Conservation (phyloP, 768 basidiomycete species). For the Sporobolomyces pararoseus region DNA sequence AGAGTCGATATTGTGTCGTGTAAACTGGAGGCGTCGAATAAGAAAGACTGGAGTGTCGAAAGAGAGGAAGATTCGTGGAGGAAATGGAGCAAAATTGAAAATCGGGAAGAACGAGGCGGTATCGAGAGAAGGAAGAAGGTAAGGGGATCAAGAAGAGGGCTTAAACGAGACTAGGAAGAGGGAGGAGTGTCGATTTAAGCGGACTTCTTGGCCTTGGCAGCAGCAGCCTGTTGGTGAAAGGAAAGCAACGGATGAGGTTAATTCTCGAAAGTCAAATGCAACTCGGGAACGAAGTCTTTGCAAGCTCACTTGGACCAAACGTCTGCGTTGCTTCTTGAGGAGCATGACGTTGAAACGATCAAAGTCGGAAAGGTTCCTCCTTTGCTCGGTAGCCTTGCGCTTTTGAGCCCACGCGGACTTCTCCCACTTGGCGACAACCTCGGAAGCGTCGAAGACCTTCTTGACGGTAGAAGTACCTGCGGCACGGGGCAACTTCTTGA, state of each 20-base stretch:
- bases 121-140: not conserved
- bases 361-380: constrained; percentile 81
- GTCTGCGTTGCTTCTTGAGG: constrained; percentile 76
- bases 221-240: constrained; percentile 36
- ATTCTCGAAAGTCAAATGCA: not conserved
- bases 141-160: constrained; percentile 4
- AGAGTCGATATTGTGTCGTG: no score
- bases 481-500: constrained; percentile 78
- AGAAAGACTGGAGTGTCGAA: no score
- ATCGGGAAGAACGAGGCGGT: not conserved
- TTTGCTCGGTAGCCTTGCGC: constrained; percentile 67
- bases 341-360: constrained; percentile 82
- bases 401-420: constrained; percentile 83
- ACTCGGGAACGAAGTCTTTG: not conserved
- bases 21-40: no score
- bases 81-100: not conserved
- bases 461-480: constrained; percentile 76
- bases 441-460: constrained; percentile 84
- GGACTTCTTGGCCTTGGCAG: constrained; percentile 42
- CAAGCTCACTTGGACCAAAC: constrained; percentile 32
- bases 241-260: not conserved
- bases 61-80: not conserved
- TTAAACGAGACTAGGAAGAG: constrained; percentile 3
- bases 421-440: constrained; percentile 79
- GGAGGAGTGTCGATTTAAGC: constrained; percentile 22